Evolutionary conservation across 805 yeast genomes (phyloP), one percentile per base, ranked within the genome.

Genomic region (Candida rishiriensis): DNA sequence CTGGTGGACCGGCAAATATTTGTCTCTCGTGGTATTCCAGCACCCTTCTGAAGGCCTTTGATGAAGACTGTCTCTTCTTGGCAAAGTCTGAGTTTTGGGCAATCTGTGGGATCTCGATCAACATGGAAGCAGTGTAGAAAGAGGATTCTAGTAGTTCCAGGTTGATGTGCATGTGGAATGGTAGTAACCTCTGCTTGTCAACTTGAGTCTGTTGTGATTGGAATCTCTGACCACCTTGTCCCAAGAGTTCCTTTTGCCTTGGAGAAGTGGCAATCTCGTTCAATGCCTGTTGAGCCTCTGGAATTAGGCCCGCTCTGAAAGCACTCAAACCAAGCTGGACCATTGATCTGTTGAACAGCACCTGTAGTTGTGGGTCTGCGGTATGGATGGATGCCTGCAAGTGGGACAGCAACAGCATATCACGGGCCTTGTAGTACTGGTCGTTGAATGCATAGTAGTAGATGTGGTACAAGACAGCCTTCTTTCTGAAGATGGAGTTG

Each of bases 91-190:
- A 75, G 44, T 81, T 71, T 53, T 86, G 83, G 28, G 95, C 95
- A 72, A 88, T 79, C 60, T 79, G 81, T 32, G 99, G 99, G 48
- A 93, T 83, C 72, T 95, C 99, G 54, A 88, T 79, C 61, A 93
- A 77, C 68, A 93, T 72, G 29, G 96, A 87, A 46, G 88, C 75
- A 11, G 98, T 93, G 73, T 89, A 79, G 75, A 85, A 91, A 39
- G 88, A 96, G 63, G 95, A 85, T 70, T 93, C 99, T 53, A 93
- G 76, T 59, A 93, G 79, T 73, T 95, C 98, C 57, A 91, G 73
- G 69, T 93, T 93, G 66, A 93, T 91, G 70, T 93, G 99, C 86
- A 88, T 89, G 71, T 93, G 99, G 84, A 85, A 93, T 47, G 99
- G 99, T 63, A 93, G 75, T 64, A 89, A 78, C 63, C 90, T 82